phyloP scores from a whole-genome alignment of 768 basidiomycete species.

The Myochromella boudieri region DNA sequence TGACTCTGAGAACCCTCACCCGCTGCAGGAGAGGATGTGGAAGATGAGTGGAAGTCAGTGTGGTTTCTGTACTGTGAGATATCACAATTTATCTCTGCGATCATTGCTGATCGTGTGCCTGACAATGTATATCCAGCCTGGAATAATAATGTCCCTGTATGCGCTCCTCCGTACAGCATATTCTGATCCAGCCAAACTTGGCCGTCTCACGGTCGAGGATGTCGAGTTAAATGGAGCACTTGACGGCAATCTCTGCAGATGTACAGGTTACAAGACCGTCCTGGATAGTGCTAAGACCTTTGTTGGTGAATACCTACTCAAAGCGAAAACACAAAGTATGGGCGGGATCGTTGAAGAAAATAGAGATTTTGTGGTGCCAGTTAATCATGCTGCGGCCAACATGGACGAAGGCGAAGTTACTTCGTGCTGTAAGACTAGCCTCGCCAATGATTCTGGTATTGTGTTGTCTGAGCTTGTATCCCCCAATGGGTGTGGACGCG shows the following conservation, averaged over 20 bases:
- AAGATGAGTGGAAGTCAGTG: constrained; percentile 19
- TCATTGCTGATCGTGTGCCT: not conserved
- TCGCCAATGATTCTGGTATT: not conserved
- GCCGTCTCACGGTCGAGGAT: constrained; percentile 14
- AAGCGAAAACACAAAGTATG: not conserved
- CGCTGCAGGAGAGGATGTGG: constrained; percentile 18
- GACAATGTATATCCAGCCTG: constrained; percentile 10
- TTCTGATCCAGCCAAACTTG: constrained; percentile 16
- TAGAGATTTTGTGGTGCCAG: constrained; percentile 10
- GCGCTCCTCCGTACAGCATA: constrained; percentile 16
- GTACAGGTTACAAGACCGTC: constrained; percentile 17
- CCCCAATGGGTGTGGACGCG: constrained; percentile 14
- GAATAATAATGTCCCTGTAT: constrained; percentile 17
- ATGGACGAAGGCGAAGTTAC: constrained; percentile 14
- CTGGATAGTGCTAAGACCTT: constrained; percentile 18
- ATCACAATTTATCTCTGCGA: not conserved
- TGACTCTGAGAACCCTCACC: constrained; percentile 16
- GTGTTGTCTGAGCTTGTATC: not conserved
- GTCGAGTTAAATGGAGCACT: constrained; percentile 17
- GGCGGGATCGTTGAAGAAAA: not conserved
- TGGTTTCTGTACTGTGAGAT: constrained; percentile 16
- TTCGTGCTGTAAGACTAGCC: constrained; percentile 4
- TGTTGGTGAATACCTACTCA: constrained; percentile 15
- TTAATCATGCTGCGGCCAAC: constrained; percentile 14
- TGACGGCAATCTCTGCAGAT: constrained; percentile 17